phyloP scores from a whole-genome alignment of 1,284 basidiomycete genomes.

The Acaromyces ingoldii region DNA sequence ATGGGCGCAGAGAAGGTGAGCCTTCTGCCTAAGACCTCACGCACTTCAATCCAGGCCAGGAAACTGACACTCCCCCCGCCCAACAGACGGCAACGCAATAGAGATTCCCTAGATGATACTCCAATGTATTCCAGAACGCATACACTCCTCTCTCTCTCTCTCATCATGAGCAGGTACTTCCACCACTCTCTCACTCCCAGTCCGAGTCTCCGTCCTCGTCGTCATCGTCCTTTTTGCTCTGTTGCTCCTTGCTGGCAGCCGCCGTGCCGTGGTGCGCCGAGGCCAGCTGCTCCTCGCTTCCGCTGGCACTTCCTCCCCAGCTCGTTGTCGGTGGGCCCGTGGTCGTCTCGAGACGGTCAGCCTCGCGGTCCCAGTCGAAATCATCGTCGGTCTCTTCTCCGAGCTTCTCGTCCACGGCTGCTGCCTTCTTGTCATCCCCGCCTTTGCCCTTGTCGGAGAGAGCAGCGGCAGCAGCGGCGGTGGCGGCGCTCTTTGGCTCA shows the following conservation, averaged over 20 bases:
- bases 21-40: background rate
- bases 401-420: constrained; percentile 21
- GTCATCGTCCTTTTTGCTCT: constrained; percentile 3
- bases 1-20: constrained; percentile 40
- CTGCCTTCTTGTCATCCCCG: background rate
- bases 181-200: constrained; percentile 23
- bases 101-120: too few species aligned
- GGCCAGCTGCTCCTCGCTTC: constrained; percentile 3
- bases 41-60: too few species aligned
- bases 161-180: background rate
- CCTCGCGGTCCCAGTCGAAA: constrained; percentile 39
- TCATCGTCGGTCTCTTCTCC: constrained; percentile 36
- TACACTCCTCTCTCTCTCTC: background rate
- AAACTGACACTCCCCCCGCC: too few species aligned
- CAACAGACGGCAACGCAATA: too few species aligned
- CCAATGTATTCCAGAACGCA: too few species aligned
- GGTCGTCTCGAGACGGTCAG: constrained; percentile 16
- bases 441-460: background rate
- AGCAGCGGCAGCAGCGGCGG: background rate
- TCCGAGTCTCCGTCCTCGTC: constrained; percentile 32
- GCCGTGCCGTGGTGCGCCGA: background rate
- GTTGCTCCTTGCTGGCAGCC: background rate
- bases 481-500: background rate
- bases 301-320: constrained; percentile 12
- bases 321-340: constrained; percentile 9